These are phyloP conservation scores for Serendipita sp. DNA, from an alignment of 768 basidiomycete genomes.

Conservation along the genomic window DNA sequence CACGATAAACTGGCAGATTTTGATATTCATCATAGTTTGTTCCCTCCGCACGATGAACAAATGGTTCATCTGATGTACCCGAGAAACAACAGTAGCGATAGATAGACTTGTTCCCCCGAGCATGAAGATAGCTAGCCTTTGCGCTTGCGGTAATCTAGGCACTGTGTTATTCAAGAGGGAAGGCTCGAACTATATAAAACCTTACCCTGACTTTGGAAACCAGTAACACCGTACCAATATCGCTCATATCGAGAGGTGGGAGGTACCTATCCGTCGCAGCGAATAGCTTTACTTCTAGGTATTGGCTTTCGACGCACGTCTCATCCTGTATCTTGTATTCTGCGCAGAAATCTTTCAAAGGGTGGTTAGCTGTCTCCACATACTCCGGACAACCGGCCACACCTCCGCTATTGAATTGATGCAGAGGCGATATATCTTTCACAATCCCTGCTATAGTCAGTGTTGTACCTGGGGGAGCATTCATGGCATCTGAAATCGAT, in stretches of 20 bases:
- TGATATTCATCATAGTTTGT: neutral
- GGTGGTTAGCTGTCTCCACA: neutral
- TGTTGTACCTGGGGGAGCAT: too few species aligned
- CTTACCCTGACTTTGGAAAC: neutral
- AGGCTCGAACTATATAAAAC: neutral
- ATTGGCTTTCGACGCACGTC: neutral
- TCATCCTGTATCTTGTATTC: neutral
- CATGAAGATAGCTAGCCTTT: neutral
- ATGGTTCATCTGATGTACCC: neutral
- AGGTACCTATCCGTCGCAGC: neutral
- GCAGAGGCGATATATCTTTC: too few species aligned
- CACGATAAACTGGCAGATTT: neutral
- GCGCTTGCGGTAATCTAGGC: too few species aligned
- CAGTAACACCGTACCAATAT: neutral
- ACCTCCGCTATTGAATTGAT: neutral
- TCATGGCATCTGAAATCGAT: too few species aligned
- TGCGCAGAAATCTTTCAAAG: neutral
- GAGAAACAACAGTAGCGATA: neutral
- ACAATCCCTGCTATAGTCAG: too few species aligned
- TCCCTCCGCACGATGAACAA: neutral
- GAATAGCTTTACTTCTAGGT: neutral
- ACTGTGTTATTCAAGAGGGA: neutral
- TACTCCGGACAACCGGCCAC: neutral
- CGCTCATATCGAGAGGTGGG: neutral
- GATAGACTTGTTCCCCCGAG: neutral